Evolutionary conservation across 164 flowering plant species (phyloP), one percentile per base, ranked within the genome.

Genomic region (Stephania yunnanensis): DNA sequence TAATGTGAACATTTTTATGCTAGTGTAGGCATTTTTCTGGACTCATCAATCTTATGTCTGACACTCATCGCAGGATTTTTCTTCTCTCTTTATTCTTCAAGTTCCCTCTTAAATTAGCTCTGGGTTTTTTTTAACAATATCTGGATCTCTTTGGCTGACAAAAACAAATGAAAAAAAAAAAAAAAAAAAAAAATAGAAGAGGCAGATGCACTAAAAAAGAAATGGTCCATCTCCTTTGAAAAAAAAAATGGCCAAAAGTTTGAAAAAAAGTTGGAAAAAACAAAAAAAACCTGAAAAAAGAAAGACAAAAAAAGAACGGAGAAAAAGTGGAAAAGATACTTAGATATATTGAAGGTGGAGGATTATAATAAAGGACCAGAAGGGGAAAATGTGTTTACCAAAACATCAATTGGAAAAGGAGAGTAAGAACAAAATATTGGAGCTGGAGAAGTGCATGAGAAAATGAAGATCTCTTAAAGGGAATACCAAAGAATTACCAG

Each of bases 101-200:
- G 69, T 76, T 75, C 68, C 42, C 42, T 82, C 76, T 77, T 76
- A 74, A 74, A 73, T 30, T 70, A 71, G 75, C 61, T 63, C 75
- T 75, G 75, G 71, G 48, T 42, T 10, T 30, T 30, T 25, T 68
- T 68, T 53, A 25, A 45, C 69, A 64, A 48, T 61, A 19, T 46
- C 63, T 70, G 36, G 61, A 13, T 25, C n/a, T 15, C 30, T 46
- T 55, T 46, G 46, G 12, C 48, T 31, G 58, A 30, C 9, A 63
- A 29, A 65, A 65, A 65, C 44, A 17, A 61, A 42, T 12, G n/a
- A 12, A 61, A 42, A 67, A 68, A 36, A 68, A 42, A 30, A 12
- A 61, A 42, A 67, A 68, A 36, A 68, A 42, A 30, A 68, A 68
- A 68, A 15, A 36, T 11, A 68, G 17, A 42, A 58, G 64, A 58